A percentile compares a stretch with the other conserved stretches of the same genome.
phyloP scores from a whole-genome alignment of 176 grass and related monocot species.

The Chrysopogon serrulatus region DNA sequence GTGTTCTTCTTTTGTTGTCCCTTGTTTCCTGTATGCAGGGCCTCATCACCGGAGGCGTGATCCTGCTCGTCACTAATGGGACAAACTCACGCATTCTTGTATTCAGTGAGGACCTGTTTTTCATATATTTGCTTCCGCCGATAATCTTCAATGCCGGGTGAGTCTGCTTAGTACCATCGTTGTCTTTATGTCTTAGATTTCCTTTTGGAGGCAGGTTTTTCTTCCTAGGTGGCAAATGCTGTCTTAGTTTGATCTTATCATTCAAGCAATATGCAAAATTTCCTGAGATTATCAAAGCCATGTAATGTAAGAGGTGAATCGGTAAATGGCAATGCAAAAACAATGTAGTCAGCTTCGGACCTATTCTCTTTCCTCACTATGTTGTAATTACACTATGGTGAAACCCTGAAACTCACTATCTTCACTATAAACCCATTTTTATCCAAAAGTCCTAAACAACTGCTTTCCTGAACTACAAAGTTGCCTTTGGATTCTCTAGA shows the following conservation, averaged over 20 bases:
- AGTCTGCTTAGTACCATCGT: slow-evolving; percentile 19
- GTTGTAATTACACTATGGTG: background rate
- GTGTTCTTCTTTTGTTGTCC: background rate
- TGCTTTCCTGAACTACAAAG: background rate
- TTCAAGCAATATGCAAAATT: background rate
- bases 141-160: slow-evolving; percentile 99
- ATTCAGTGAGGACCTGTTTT: slow-evolving; percentile 90
- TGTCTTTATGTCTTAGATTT: background rate
- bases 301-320: background rate
- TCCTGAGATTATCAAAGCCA: background rate
- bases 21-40: slow-evolving; percentile 40
- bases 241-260: background rate
- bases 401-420: background rate
- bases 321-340: background rate
- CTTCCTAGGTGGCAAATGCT: background rate
- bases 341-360: background rate
- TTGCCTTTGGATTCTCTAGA: background rate
- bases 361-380: background rate
- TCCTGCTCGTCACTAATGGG: slow-evolving; percentile 51
- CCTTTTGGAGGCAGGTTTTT: background rate
- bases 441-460: background rate
- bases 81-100: slow-evolving; percentile 66
- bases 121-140: slow-evolving; percentile 93
- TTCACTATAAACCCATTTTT: background rate
- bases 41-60: slow-evolving; percentile 66